Conservation (phyloP, 495 filamentous ascomycete species). For the Astrocystis sublimbata region DNA sequence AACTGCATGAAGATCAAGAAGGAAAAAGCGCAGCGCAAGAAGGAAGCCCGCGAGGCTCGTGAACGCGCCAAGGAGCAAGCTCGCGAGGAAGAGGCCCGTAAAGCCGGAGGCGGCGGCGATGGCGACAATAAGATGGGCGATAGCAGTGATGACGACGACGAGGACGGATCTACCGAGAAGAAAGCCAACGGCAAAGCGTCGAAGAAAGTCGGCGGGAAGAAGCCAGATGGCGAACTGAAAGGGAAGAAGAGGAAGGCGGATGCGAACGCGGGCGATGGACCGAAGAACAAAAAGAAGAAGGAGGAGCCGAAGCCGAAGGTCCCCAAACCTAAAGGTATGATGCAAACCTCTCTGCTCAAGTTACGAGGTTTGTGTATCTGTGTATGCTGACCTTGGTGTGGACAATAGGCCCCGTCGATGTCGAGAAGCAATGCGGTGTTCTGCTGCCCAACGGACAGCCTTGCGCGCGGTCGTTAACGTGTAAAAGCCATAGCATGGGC, state of each 20-base stretch:
- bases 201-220: conserved; percentile 71
- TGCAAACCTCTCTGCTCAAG: no score
- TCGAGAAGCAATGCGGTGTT: conserved; percentile 96
- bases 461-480: conserved; percentile 89
- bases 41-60: conserved; percentile 73
- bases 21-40: conserved; percentile 73
- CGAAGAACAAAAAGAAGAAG: conserved; percentile 90
- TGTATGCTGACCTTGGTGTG: conserved; percentile 20
- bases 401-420: conserved; percentile 78
- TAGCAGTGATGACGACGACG: conserved; percentile 81
- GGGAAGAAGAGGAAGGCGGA: conserved; percentile 95
- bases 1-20: conserved; percentile 73
- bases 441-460: conserved; percentile 76
- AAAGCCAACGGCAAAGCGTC: conserved; percentile 56
- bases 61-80: conserved; percentile 63
- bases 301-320: conserved; percentile 90
- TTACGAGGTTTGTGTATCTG: no score
- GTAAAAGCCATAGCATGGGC: conserved; percentile 96
- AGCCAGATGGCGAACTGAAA: conserved; percentile 67
- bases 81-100: conserved; percentile 57
- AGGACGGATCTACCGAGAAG: conserved; percentile 49
- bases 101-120: conserved; percentile 52
- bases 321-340: conserved; percentile 77
- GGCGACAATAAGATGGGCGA: conserved; percentile 72
- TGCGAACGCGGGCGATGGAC: conserved; percentile 68